Evolutionary conservation across 805 yeast species (phyloP).

Genomic region (Cyberlindnera galapagoensis): DNA sequence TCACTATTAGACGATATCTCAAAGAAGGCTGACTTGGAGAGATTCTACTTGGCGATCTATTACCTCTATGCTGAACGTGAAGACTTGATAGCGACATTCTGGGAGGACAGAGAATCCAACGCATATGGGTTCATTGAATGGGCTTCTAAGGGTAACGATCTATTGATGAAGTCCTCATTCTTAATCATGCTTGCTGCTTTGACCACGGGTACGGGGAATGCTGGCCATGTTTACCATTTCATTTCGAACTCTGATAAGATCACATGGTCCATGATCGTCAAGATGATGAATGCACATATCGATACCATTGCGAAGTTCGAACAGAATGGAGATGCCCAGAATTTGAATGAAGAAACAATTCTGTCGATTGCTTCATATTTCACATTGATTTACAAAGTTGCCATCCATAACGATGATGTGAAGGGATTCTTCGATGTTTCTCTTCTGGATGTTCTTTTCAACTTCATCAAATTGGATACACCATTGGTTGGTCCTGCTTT

Average conservation of each 20-base stretch:
- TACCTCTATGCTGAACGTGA: conserved; percentile 62
- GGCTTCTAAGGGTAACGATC: conserved; percentile 79
- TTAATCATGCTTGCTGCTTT: conserved; percentile 74
- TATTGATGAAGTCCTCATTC: conserved; percentile 76
- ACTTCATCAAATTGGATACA: conserved; percentile 38
- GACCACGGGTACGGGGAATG: conserved; percentile 51
- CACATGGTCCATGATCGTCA: conserved; percentile 51
- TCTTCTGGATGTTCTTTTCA: conserved; percentile 34
- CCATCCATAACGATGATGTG: conserved; percentile 33
- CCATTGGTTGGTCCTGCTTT: conserved; percentile 50
- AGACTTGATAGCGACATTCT: conserved; percentile 50
- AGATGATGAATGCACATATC: conserved; percentile 47
- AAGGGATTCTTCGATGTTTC: conserved; percentile 24
- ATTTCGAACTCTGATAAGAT: conserved; percentile 33
- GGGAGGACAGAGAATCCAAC: conserved; percentile 62
- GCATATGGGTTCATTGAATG: conserved; percentile 79
- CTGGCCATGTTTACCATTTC: conserved; percentile 46
- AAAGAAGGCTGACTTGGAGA: conserved; percentile 77
- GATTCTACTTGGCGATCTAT: conserved; percentile 73
- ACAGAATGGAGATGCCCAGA: conserved; percentile 38
- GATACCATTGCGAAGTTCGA: conserved; percentile 33
- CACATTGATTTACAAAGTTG: conserved; percentile 52
- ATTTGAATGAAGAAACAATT: conserved; percentile 74
- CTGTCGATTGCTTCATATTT: conserved; percentile 69
- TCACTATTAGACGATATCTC: conserved; percentile 56